A percentile compares a stretch with the other conserved stretches of the same genome.
These are phyloP conservation scores for Leptodermis oblonga DNA, from an alignment of 257 asterid genomes.

Conservation along the genomic window DNA sequence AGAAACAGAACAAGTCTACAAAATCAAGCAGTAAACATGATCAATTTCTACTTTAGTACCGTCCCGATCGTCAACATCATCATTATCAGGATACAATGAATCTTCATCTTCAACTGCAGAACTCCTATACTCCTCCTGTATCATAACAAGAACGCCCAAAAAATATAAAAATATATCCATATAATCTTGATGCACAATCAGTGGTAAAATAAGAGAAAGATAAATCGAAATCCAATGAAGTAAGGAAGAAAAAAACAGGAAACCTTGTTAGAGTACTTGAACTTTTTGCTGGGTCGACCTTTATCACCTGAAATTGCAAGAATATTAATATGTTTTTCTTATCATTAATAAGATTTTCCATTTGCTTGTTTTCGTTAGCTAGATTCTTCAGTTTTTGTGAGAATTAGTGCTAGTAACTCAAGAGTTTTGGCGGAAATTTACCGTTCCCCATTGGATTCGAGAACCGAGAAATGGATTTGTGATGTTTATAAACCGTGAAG, in stretches of 20 bases:
- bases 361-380: background rate
- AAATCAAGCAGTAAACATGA: background rate
- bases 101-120: slow-evolving; percentile 39
- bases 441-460: slow-evolving; percentile 23
- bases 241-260: background rate
- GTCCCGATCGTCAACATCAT: slow-evolving; percentile 62
- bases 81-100: slow-evolving; percentile 43
- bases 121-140: slow-evolving; percentile 56
- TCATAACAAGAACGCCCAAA: slow-evolving; percentile 6
- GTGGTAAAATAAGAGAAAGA: background rate
- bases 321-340: background rate
- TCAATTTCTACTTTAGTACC: slow-evolving; percentile 36
- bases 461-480: background rate
- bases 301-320: slow-evolving; percentile 63
- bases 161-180: background rate
- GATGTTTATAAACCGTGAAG: background rate
- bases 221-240: background rate
- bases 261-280: slow-evolving; percentile 66
- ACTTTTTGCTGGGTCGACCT: slow-evolving; percentile 63
- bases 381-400: background rate
- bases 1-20: background rate
- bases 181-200: background rate
- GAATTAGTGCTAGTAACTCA: background rate
- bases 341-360: background rate
- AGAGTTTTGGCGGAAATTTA: background rate